Evolutionary conservation across 257 asterid genomes (phyloP).

Genomic region (Nicotiana benthamiana): DNA sequence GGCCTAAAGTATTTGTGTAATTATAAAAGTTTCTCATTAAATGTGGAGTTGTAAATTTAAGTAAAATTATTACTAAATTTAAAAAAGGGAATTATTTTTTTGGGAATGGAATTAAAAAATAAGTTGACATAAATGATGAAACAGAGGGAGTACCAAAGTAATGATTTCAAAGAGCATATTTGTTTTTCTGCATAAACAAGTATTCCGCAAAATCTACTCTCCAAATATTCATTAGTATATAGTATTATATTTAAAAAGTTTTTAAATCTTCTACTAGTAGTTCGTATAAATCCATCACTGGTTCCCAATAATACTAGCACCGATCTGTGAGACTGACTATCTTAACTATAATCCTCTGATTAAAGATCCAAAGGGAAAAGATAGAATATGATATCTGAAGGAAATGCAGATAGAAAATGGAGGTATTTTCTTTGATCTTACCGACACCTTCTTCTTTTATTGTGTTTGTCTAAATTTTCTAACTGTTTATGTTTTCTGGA

Average conservation of each 20-base stretch:
- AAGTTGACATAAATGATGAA: too few species aligned
- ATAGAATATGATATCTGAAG: slow-evolving; percentile 8
- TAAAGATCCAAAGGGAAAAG: not conserved
- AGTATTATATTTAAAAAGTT: not conserved
- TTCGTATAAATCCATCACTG: not conserved
- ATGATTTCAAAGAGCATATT: not conserved
- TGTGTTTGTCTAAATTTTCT: not conserved
- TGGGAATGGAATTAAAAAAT: too few species aligned
- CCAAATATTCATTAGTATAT: not conserved
- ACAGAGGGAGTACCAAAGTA: too few species aligned
- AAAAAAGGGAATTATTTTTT: too few species aligned
- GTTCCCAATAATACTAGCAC: not conserved
- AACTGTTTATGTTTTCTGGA: not conserved
- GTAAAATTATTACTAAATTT: too few species aligned
- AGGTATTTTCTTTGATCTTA: slow-evolving; percentile 5
- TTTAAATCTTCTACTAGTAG: not conserved
- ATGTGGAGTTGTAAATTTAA: too few species aligned
- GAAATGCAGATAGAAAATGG: slow-evolving; percentile 14
- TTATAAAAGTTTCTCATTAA: too few species aligned
- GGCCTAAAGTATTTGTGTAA: too few species aligned
- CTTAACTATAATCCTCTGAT: not conserved
- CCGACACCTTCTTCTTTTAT: not conserved
- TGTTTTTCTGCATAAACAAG: not conserved
- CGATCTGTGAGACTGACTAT: not conserved
- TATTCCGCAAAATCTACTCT: not conserved